These are phyloP conservation scores for Flaveria floridana DNA, from an alignment of 140 eudicot species.

Conservation along the genomic window DNA sequence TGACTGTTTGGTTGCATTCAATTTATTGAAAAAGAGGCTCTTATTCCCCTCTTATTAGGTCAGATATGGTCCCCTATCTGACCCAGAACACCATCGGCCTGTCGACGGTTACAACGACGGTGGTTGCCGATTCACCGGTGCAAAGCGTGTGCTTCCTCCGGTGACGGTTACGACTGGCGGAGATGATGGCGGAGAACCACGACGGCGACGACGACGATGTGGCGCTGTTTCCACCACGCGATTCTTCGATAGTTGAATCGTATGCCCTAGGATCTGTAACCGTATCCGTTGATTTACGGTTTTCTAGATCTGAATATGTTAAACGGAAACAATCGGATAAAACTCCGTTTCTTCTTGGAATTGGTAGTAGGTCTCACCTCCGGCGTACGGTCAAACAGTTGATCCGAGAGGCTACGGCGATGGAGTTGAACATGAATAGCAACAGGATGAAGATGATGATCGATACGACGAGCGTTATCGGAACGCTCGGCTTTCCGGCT, in stretches of 20 bases:
- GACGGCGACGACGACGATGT: conserved; percentile 40
- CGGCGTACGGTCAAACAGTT: conserved; percentile 58
- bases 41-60: too few relatives aligned
- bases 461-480: too few relatives aligned
- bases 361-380: conserved; percentile 39
- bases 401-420: conserved; percentile 39
- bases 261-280: conserved; percentile 35
- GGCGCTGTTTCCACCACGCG: conserved; percentile 24
- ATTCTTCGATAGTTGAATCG: conserved; percentile 30
- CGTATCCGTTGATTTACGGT: conserved; percentile 30
- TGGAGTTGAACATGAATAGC: conserved; percentile 34
- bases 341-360: conserved; percentile 31
- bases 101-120: conserved; percentile 2
- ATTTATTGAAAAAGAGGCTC: too few relatives aligned
- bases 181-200: conserved; percentile 45
- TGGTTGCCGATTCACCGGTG: conserved; percentile 29
- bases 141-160: conserved; percentile 37
- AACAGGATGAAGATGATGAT: conserved; percentile 9
- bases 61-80: too few relatives aligned
- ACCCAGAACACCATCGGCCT: too few relatives aligned
- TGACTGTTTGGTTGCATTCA: too few relatives aligned
- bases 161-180: conserved; percentile 19
- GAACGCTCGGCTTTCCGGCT: conserved; percentile 46
- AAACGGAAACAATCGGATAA: conserved; percentile 38
- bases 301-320: conserved; percentile 54